Percentiles rank a stretch among this genome's conserved stretches.
Evolutionary conservation across 306 rosid genomes (phyloP).

Genomic region (Pyrus communis): DNA sequence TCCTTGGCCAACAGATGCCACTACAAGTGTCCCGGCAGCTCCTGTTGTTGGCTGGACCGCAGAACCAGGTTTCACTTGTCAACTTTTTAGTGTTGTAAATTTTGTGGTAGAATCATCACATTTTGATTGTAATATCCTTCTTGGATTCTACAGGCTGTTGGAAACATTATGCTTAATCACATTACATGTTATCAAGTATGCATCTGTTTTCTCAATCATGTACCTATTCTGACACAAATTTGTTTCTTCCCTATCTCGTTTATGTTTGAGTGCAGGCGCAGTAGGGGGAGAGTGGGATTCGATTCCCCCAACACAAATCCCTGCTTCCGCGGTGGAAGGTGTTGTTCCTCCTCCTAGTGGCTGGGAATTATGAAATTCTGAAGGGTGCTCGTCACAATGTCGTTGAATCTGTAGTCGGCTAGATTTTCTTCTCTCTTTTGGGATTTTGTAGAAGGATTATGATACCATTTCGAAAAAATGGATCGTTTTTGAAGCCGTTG

Average conservation of each 20-base stretch:
- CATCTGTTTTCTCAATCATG: not conserved
- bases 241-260: not conserved
- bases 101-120: not conserved
- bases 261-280: not conserved
- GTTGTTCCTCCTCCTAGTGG: slow-evolving; percentile 1
- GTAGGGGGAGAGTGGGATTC: slow-evolving; percentile 33
- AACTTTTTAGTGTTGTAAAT: not conserved
- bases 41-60: slow-evolving; percentile 21
- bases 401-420: not conserved
- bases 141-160: not conserved
- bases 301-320: slow-evolving; percentile 8
- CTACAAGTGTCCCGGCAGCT: slow-evolving; percentile 7
- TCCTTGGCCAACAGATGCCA: slow-evolving; percentile 27
- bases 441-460: not conserved
- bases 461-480: not conserved
- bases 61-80: slow-evolving; percentile 14
- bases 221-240: not conserved
- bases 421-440: not conserved
- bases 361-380: slow-evolving; percentile 15
- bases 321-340: slow-evolving; percentile 4
- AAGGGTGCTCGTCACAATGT: not conserved
- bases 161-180: not conserved
- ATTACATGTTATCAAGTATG: not conserved
- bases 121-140: not conserved
- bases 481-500: not conserved